Evolutionary conservation across 768 basidiomycete genomes (phyloP).

Genomic region (Butyriboletus loyo): DNA sequence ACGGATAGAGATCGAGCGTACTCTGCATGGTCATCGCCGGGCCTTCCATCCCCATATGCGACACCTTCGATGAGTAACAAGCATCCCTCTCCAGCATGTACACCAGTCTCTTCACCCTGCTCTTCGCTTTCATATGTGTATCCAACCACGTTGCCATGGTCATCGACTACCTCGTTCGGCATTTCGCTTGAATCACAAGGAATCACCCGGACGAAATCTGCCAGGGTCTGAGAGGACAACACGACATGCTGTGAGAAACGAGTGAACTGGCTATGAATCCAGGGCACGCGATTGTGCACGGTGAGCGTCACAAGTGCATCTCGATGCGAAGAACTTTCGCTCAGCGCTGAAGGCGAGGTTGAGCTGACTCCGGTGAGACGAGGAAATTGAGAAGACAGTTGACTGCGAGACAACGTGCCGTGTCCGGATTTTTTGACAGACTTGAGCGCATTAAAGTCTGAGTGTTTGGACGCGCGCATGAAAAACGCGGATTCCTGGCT

Average conservation of each 20-base stretch:
- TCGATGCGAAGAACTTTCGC: not conserved
- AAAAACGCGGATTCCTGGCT: constrained; percentile 54
- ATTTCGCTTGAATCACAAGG: constrained; percentile 62
- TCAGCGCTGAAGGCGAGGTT: not conserved
- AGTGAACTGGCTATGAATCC: constrained; percentile 56
- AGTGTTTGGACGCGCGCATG: constrained; percentile 58
- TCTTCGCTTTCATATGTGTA: constrained; percentile 27
- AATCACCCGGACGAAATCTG: constrained; percentile 55
- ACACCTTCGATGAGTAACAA: constrained; percentile 61
- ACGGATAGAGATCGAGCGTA: constrained; percentile 27
- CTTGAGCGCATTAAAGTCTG: constrained; percentile 61
- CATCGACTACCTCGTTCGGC: constrained; percentile 39
- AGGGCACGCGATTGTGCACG: constrained; percentile 56
- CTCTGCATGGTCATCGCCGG: constrained; percentile 55
- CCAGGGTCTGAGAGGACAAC: constrained; percentile 69
- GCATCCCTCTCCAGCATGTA: constrained; percentile 32
- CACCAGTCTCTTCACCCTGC: not conserved
- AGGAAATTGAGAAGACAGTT: not conserved
- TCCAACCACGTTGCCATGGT: constrained; percentile 31
- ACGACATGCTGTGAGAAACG: constrained; percentile 69
- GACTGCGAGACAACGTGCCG: constrained; percentile 29
- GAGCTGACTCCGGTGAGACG: not conserved
- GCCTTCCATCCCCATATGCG: constrained; percentile 54
- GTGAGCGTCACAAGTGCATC: constrained; percentile 58
- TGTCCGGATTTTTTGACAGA: constrained; percentile 26